Evolutionary conservation across 2,329 filamentous ascomycete species (phyloP).

Genomic region (Fonsecaea monophora): DNA sequence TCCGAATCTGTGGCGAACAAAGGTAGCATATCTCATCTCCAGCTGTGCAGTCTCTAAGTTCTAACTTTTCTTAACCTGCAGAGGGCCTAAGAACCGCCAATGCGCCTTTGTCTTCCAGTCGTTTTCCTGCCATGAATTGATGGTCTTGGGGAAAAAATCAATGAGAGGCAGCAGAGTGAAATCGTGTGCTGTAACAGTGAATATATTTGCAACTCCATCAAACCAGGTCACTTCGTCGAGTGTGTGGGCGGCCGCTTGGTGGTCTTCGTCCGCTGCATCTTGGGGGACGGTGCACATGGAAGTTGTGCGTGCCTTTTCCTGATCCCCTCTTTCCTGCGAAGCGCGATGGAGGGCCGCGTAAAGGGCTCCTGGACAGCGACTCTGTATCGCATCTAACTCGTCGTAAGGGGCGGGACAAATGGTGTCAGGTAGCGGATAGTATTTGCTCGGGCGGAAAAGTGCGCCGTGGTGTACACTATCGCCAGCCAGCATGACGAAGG

Average conservation of each 20-base stretch:
- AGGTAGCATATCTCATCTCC: too few relatives aligned
- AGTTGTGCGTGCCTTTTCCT: too few relatives aligned
- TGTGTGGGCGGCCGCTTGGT: slow-evolving; percentile 28
- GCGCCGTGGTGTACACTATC: slow-evolving; percentile 32
- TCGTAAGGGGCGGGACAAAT: slow-evolving; percentile 5
- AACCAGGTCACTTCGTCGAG: slow-evolving; percentile 39
- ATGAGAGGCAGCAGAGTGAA: slow-evolving; percentile 35
- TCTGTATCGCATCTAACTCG: neutral
- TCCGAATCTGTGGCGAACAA: too few relatives aligned
- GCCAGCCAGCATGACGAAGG: slow-evolving; percentile 34
- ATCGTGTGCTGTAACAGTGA: slow-evolving; percentile 42
- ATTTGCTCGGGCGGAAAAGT: slow-evolving; percentile 41
- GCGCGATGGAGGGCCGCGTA: too few relatives aligned
- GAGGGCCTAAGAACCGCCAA: slow-evolving; percentile 7
- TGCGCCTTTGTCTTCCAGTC: slow-evolving; percentile 35
- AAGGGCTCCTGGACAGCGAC: too few relatives aligned
- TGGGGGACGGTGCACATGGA: too few relatives aligned
- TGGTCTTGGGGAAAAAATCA: slow-evolving; percentile 39
- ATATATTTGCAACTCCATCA: slow-evolving; percentile 40
- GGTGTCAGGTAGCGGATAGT: slow-evolving; percentile 40
- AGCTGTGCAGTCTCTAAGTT: too few relatives aligned
- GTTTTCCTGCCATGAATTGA: slow-evolving; percentile 26
- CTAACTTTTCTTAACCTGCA: too few relatives aligned
- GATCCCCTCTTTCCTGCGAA: too few relatives aligned
- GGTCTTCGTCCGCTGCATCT: too few relatives aligned